Conservation (phyloP, 2,329 filamentous ascomycete species). For the Chaetothyriales sp. region DNA sequence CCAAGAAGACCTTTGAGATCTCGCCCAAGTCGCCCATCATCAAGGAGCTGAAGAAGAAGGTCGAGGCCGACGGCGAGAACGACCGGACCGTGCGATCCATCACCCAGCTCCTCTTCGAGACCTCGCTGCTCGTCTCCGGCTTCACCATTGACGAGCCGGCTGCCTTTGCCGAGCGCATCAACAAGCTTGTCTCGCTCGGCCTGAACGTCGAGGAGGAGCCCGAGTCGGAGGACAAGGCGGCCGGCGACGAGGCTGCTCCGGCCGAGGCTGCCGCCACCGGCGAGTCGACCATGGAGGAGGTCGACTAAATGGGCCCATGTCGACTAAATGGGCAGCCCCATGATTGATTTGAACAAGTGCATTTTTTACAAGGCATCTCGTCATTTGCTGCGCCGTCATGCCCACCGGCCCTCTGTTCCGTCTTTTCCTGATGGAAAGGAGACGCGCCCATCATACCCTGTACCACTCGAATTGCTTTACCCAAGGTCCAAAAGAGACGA, state of each 20-base stretch:
- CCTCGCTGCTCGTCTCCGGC: conserved; percentile 91
- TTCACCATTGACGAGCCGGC: conserved; percentile 99
- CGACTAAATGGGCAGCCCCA: conserved; percentile 53
- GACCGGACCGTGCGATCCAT: conserved; percentile 99
- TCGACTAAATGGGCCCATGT: conserved; percentile 58
- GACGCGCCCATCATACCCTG: neutral
- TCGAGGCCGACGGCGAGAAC: conserved; percentile 92
- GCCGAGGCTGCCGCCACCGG: conserved; percentile 52
- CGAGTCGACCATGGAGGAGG: conserved; percentile 99
- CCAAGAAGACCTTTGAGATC: conserved; percentile 99
- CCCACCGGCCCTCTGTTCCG: neutral
- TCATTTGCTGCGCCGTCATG: neutral
- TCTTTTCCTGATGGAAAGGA: neutral
- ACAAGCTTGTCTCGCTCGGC: conserved; percentile 97
- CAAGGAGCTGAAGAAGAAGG: conserved; percentile 99
- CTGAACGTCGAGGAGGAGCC: conserved; percentile 94
- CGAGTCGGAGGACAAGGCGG: conserved; percentile 50
- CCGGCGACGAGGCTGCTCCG: conserved; percentile 41
- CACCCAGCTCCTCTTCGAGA: conserved; percentile 96
- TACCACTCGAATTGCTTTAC: neutral
- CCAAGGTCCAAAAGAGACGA: neutral
- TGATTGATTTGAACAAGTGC: neutral
- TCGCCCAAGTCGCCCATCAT: conserved; percentile 97
- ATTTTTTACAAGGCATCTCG: neutral
- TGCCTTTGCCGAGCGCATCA: conserved; percentile 95